Base-by-base conservation (phyloP, 176 grass and related monocot species). In the Tillandsia leiboldiana region DNA sequence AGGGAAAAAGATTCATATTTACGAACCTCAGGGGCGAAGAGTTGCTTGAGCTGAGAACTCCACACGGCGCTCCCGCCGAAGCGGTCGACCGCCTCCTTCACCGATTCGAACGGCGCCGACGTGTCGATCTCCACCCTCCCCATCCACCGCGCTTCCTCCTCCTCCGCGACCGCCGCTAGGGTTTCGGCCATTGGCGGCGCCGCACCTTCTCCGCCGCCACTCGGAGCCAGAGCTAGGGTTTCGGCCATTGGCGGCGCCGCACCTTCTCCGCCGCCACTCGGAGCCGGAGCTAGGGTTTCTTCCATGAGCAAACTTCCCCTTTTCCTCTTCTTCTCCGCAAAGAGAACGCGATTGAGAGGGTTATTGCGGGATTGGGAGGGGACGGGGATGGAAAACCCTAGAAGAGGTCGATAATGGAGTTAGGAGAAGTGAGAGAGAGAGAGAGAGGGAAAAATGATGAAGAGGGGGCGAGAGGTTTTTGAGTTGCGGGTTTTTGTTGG, bases 61-160 rank as follows among this genome's bases (percentile, higher is more conserved):
- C 91, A 91, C 67, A 82, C 82, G 67, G 84, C 87, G 76, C 84
- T 85, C 56, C 91, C 91, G 20, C 91, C 91, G 75, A 96, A 96
- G 48, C 81, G 82, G 73, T 96, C 87, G 51, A 96, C 87, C 48
- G 87, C 91, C 68, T 96, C 91, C 57, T 86, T 88, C 68, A 96
- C 91, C 0, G 91, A 96, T 79, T 88, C 84, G 73, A 96, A 96
- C 49, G 91, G 91, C 73, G 82, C 87, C 57, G 91, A 96, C n/a
- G 87, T 91, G 82, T 96, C 91, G 83, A 96, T 88, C 91, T 91
- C 84, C 58, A 73, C 82, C 74, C 91, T 96, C 27, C 72, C 73
- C 26, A 29, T 23, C 13, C 65, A 57, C 33, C 26, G n/a, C 26
- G 27, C 24, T 71, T 48, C 53, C 12, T 69, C 61, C 51, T 33